Evolutionary conservation across 2,329 filamentous ascomycete genomes (phyloP).

Genomic region (Beauveria bassiana): DNA sequence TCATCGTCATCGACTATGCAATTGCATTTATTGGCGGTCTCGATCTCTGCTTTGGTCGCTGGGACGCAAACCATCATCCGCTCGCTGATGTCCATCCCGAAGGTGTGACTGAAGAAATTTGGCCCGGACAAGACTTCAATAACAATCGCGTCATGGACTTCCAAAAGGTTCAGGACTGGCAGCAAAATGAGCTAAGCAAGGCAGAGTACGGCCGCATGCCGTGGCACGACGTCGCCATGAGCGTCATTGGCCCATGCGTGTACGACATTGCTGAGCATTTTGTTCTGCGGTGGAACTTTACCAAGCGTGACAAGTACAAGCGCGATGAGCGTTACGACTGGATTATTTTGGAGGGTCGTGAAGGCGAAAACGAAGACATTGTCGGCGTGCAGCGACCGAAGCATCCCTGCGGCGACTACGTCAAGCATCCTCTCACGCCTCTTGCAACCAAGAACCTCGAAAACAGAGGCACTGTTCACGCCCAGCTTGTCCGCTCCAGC

Average conservation of each 20-base stretch:
- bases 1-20: constrained; percentile 87
- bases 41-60: constrained; percentile 91
- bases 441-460: constrained; percentile 57
- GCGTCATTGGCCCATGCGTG: constrained; percentile 77
- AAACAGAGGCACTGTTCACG: constrained; percentile 65
- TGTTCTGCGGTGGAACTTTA: constrained; percentile 88
- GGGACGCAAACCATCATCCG: constrained; percentile 81
- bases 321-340: constrained; percentile 76
- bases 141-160: constrained; percentile 98
- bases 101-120: constrained; percentile 74
- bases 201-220: constrained; percentile 91
- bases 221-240: constrained; percentile 96
- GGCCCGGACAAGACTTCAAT: constrained; percentile 95
- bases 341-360: constrained; percentile 69
- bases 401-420: constrained; percentile 81
- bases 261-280: constrained; percentile 97
- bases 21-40: constrained; percentile 90
- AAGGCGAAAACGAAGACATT: constrained; percentile 74
- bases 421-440: constrained; percentile 68
- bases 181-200: constrained; percentile 86
- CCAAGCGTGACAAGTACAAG: constrained; percentile 98
- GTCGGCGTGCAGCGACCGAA: constrained; percentile 82
- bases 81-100: constrained; percentile 83
- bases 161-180: constrained; percentile 83
- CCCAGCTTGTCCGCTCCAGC: constrained; percentile 83